These are phyloP conservation scores for Luffa aegyptiaca DNA, from an alignment of 306 rosid genomes.

Conservation along the genomic window DNA sequence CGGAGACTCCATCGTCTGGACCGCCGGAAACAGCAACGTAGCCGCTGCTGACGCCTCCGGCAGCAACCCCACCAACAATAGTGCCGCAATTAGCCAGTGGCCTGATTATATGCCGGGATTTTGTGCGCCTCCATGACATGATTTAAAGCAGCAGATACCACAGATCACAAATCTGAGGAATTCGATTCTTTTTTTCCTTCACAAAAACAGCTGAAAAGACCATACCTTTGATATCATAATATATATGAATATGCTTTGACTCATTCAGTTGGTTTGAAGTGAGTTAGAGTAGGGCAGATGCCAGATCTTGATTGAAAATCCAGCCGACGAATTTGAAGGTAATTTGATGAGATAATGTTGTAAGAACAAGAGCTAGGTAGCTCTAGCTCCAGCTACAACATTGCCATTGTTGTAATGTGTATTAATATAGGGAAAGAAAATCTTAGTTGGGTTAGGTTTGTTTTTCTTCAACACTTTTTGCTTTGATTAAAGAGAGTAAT, in stretches of 20 bases:
- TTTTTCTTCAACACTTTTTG: not conserved
- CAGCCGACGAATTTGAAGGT: not conserved
- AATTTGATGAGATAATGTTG: not conserved
- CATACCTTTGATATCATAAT: not conserved
- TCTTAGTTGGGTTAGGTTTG: not conserved
- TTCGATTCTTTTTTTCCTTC: not conserved
- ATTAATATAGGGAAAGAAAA: not conserved
- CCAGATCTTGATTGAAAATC: not conserved
- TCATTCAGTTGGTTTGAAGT: not conserved
- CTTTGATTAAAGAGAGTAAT: not conserved
- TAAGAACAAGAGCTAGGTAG: not conserved
- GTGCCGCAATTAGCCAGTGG: not conserved
- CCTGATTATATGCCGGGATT: conserved; percentile 2
- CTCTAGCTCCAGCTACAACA: not conserved
- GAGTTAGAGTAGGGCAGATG: not conserved
- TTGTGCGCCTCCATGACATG: conserved; percentile 7
- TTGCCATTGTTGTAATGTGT: not conserved
- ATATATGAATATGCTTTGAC: not conserved
- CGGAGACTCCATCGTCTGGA: not conserved
- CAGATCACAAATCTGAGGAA: conserved; percentile 1
- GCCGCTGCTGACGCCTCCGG: not conserved
- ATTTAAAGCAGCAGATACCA: not conserved
- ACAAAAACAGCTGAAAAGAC: not conserved
- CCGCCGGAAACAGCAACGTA: not conserved
- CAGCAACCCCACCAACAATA: not conserved